Evolutionary conservation across 176 grass and related monocot genomes (phyloP), one percentile per base, ranked within the genome.

Genomic region (Saccharum spontaneum): DNA sequence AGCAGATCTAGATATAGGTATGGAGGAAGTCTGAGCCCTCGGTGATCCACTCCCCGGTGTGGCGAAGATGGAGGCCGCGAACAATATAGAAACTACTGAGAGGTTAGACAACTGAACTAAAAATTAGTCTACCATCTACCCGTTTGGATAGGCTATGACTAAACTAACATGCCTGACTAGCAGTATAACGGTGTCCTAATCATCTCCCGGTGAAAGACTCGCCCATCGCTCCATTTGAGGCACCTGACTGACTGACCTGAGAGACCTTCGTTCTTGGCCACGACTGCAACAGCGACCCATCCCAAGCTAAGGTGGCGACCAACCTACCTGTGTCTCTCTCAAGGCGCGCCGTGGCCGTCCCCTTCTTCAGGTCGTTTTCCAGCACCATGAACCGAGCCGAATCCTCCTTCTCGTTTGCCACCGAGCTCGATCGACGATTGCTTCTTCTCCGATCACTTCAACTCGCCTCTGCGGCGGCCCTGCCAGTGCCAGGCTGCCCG

Each of bases 401-500:
- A 36, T 31, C 31, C 30, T 15, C 8, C 67, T 39, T 13, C 3
- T 45, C 44, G 33, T 36, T 9, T 38, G 36, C 49, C 18, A 50
- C 28, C 44, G 23, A 22, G 62, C 78, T 79, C 15, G 38, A 52
- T 17, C 6, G 40, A 33, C 5, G 39, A 3, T n/a, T 48, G 60
- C 2, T 43, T 5, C 16, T 57, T 44, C 15, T 45, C 7, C 12
- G 6, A 38, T 79, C 39, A 65, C 40, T 57, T 57, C 17, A 18
- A 7, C 14, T 48, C 66, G 49, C n/a, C 75, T 39, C 20, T 15
- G 38, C 52, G n/a, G 60, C 60, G 60, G 60, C 59, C 13, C 23
- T 71, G 54, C 22, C 52, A 22, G 20, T 10, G 66, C 79, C 76
- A 59, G 79, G 64, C 31, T 69, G 79, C 26, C 44, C 45, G 63